Evolutionary conservation across 139 green algal genomes (phyloP), one percentile per base, ranked within the genome.

Genomic region (Picochlorum sp.): DNA sequence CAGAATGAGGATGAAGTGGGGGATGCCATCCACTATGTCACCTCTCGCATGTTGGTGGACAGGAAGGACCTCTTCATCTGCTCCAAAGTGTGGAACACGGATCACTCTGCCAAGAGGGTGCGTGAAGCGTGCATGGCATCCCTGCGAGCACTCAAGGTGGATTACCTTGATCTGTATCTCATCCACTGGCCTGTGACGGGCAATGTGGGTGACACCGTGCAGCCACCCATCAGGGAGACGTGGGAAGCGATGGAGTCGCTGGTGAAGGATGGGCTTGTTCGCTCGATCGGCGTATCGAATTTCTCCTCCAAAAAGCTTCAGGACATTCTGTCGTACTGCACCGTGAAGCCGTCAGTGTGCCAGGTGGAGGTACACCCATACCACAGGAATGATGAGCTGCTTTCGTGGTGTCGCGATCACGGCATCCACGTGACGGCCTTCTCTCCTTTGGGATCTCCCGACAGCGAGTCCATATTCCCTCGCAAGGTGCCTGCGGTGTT

Each of bases 291-390:
- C 9, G 72, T 95, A 1, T 83, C 65, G 74, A 97, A 97, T 76
- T 91, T 92, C 65, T 84, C 66, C 6, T 58, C 57, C 1, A 49
- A 54, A 18, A 93, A 96, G 77, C 74, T 91, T 37, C 24, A 83
- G 54, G 62, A 45, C 4, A 66, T 96, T 14, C 47, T 90, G 65
- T 31, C 14, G 3, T 57, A 69, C 13, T 81, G 80, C 0, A 45
- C 60, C 7, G 86, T 92, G 57, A 76, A 66, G 67, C 83, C 82
- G 0, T 72, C 78, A 0, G 82, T 90, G 5, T 76, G 66, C 52
- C 88, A 97, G 76, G 82, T 97, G 13, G 92, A 98, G 80, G 65
- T 83, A 9, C 90, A 96, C 78, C 92, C 92, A 6, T 94, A 92
- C 76, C 92, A 73, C 60, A 81, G 84, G 59, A 94, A 97, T 41